Evolutionary conservation across 2,329 filamentous ascomycete genomes (phyloP), one percentile per base, ranked within the genome.

Genomic region (Nothophaeocryptopus gaeumannii): DNA sequence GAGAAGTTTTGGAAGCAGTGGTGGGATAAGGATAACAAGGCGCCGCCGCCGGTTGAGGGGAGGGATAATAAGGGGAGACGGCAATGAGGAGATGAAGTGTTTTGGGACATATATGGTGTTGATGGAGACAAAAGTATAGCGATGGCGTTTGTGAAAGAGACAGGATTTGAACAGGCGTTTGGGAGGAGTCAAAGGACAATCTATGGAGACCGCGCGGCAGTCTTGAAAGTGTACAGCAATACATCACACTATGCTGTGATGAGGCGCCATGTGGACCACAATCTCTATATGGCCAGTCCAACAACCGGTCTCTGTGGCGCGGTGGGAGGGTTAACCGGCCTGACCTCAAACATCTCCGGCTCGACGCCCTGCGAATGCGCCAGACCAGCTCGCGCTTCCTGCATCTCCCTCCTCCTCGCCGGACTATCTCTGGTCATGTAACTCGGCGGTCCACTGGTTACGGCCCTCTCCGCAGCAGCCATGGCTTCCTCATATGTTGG

Each of bases 1-100:
- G 71, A 74, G 61, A 70, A 68, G 59, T 73, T 74, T 45, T 75
- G 77, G 60, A 68, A 70, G 56, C 74, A 78, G 58, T 79, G 74
- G 74, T 79, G 76, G 76, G 74, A 68, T 44, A 68, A 69, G 58
- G 65, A 66, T 41, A 45, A 48, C 50, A 59, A 54, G 51, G 63
- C 55, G 53, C 52, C 48, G 31, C 49, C 56, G 39, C 46, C 50
- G 35, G 52, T 42, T 5, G 46, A 53, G 33, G 54, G 46, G 16
- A 49, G 48, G 41, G 53, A 51, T 13, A 46, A 36, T 0, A 56
- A 54, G 45, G 51, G 51, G 10, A 45, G 52, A 41, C 39, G 40
- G 39, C 16, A 16, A 26, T 9, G 31, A 29, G 16, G 38, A 7
- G 26, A 42, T 30, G 43, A 16, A 29, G 37, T 50, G 42, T 39